Base-by-base conservation (phyloP, 129 eudicot genomes). In the Deinandra increscens region DNA sequence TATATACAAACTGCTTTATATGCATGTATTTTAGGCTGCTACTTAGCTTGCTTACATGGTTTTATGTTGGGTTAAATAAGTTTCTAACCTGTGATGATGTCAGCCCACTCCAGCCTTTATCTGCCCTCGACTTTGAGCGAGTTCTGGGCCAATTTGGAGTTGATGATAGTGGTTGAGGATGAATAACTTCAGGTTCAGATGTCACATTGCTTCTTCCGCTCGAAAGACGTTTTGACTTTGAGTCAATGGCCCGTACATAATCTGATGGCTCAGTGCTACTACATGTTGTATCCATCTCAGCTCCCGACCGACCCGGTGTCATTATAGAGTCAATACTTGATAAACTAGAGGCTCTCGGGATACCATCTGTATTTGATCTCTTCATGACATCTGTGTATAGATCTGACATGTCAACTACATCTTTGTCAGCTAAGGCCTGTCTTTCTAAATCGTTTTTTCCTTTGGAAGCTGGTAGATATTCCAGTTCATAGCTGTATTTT, bases 81-180 rank as follows among this genome's bases (percentile, higher is more conserved):
- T 51, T 18, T 12, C 20, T 33, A 4, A 60, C 66, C 66, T 60
- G 91, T 34, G 90, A 69, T 74, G 89, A 60, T 39, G 84, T 84
- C 69, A 78, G 50, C 44, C 92, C 96, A 38, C 83, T 58, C 96
- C 96, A 88, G 0, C 96, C 96, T 82, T 86, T 92, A 81, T 92
- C 96, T 3, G 87, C 62, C 68, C 88, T 82, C 12, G 99, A 93
- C 69, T 86, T 89, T 9, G 97, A 89, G 82, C 99, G 79, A 19
- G 99, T 93, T 80, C 99, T 87, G 9, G 98, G 98, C 97, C 97
- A 91, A 76, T 80, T 91, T 4, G 91, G 87, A 53, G 99, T 87
- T 9, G 85, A 78, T 17, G 98, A 84, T 61, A 75, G 85, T 29
- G 92, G 95, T 42, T 82, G 97, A 70, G 91, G 91, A 65, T 91